These are phyloP conservation scores for Trichoderma virens DNA, from an alignment of 495 filamentous ascomycete genomes.

Conservation along the genomic window DNA sequence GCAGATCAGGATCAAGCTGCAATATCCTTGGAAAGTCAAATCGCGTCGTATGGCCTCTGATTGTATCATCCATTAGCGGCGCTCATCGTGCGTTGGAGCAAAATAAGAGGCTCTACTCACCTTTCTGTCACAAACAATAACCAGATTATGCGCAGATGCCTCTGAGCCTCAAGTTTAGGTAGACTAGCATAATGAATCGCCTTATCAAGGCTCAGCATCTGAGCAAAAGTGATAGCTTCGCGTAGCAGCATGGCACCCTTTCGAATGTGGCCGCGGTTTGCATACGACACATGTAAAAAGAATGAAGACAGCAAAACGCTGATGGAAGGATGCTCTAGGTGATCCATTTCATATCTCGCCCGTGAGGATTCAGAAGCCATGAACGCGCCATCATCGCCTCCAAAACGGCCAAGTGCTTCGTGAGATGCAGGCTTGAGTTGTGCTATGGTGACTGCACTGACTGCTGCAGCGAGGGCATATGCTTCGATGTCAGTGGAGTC, in stretches of 20 bases:
- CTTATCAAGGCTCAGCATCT: not conserved
- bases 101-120: not conserved
- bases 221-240: conserved; percentile 1
- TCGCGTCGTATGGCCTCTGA: not conserved
- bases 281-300: not conserved
- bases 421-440: not conserved
- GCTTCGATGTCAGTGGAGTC: not conserved
- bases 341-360: not conserved
- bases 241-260: not conserved
- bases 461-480: not conserved
- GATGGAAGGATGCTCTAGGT: not conserved
- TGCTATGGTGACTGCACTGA: not conserved
- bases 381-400: not conserved
- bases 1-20: not conserved
- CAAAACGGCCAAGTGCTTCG: not conserved
- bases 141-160: not conserved
- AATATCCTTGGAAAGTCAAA: conserved; percentile 1
- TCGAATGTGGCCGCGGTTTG: not conserved
- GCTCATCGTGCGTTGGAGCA: not conserved
- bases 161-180: not conserved
- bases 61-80: not conserved
- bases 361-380: not conserved
- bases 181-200: not conserved
- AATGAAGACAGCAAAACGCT: not conserved
- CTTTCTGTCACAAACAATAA: not conserved